Evolutionary conservation across 192 early-diverging fungal genomes (phyloP), one percentile per base, ranked within the genome.

Genomic region (Physocladia obscura): DNA sequence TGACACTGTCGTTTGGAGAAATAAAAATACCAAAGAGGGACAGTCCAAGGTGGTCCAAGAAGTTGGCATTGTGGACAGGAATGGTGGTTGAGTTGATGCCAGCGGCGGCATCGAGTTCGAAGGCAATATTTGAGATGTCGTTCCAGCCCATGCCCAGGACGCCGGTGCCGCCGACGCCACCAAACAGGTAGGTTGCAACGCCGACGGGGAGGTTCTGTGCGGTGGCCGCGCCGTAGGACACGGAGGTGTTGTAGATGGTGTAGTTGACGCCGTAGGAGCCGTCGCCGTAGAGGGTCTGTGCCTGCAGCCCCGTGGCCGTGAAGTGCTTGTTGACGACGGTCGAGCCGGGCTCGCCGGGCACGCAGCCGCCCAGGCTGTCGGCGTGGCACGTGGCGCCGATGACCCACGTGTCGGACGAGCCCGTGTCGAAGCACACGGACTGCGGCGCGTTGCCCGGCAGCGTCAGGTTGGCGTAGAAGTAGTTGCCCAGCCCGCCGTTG

Each of bases 391-490:
- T 59, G 15, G 57, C 26, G 6, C 57, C 57, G 19, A 59, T 59
- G 35, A 59, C 5, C 24, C 34, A 59, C 15, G 57, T 59, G 29
- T 59, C 57, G 11, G 57, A 59, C 26, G 29, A 34, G 17, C 57
- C 57, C 6, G 57, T 59, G 57, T 76, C 83, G 69, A 71, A 63
- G 67, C 71, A 74, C 37, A 85, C 79, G 26, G 76, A 70, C 72
- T 75, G 75, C 62, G 80, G 77, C 49, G 40, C 65, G 59, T 75
- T 76, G 72, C 76, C 77, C 56, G 79, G 75, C 24, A 75, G 39
- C 1, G 77, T 78, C 47, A 83, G 73, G n/a, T 75, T 38, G 1
- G 62, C n/a, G 44, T 24, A 58, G 27, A 67, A 68, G 2, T 59
- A 59, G 0, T 35, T 35, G 30, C 15, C 52, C 11, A 44, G 52